Conservation (phyloP, 2,329 filamentous ascomycete species). For the Pyrenochaeta sp. region DNA sequence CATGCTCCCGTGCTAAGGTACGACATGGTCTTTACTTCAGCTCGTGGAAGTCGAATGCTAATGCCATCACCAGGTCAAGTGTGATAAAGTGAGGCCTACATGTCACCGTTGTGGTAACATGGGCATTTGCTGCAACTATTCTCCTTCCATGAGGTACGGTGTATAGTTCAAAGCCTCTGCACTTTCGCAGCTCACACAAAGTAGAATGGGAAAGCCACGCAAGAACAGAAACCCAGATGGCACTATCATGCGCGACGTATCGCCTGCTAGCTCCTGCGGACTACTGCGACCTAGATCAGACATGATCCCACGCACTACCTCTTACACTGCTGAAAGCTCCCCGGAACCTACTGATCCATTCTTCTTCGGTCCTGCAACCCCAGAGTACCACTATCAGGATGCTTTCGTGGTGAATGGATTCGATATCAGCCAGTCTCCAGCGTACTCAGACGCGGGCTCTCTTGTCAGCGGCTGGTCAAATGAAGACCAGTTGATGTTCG, state of each 20-base stretch:
- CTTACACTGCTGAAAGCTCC: conserved; percentile 45
- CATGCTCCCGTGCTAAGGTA: conserved; percentile 49
- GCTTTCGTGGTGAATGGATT: conserved; percentile 38
- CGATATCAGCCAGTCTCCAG: conserved; percentile 44
- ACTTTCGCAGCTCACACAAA: conserved; percentile 20
- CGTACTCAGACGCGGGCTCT: conserved; percentile 41
- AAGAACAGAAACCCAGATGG: conserved; percentile 49
- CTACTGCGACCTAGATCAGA: conserved; percentile 39
- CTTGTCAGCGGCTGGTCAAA: conserved; percentile 40
- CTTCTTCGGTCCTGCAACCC: conserved; percentile 45
- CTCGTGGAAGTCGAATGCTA: background rate
- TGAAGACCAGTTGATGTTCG: conserved; percentile 43
- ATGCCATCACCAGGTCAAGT: conserved; percentile 39
- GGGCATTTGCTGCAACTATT: conserved; percentile 50
- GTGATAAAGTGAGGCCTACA: conserved; percentile 47
- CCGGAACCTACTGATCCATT: conserved; percentile 47
- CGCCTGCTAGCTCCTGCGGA: conserved; percentile 42
- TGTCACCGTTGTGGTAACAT: conserved; percentile 49
- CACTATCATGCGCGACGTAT: conserved; percentile 45
- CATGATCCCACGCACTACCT: conserved; percentile 41
- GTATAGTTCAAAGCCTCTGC: background rate
- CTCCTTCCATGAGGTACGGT: conserved; percentile 49
- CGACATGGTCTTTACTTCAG: background rate
- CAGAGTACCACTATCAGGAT: conserved; percentile 47
- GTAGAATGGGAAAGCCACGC: conserved; percentile 46